Percentiles rank a stretch among this genome's conserved stretches.
Conservation (phyloP, 139 green algal species). For the Spirogloea muscicola region DNA sequence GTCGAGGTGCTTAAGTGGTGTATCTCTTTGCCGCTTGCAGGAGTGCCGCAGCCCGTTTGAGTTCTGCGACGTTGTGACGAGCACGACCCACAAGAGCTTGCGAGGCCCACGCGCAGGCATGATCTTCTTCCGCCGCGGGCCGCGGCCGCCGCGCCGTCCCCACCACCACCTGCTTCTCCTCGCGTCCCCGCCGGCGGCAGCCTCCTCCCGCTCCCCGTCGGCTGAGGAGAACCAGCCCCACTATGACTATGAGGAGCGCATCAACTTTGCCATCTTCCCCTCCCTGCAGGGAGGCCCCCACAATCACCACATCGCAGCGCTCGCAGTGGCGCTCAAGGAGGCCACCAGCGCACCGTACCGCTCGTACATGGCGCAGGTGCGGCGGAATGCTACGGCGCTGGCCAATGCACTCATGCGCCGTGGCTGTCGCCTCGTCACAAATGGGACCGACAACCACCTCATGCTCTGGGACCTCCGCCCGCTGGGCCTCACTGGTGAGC, state of each 20-base stretch:
- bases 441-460: conserved; percentile 83
- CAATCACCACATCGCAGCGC: conserved; percentile 86
- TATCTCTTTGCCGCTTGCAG: too few species aligned
- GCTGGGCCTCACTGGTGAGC: conserved; percentile 68
- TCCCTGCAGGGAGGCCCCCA: conserved; percentile 79
- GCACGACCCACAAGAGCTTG: conserved; percentile 86
- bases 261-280: conserved; percentile 85
- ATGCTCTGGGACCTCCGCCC: conserved; percentile 81
- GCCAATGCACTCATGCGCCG: conserved; percentile 56
- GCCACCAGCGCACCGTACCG: conserved; percentile 10
- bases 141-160: not conserved
- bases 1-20: too few species aligned
- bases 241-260: conserved; percentile 74
- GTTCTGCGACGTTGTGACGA: conserved; percentile 78
- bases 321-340: conserved; percentile 77
- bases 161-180: not conserved
- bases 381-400: conserved; percentile 66
- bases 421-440: conserved; percentile 78
- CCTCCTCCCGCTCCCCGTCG: not conserved
- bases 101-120: conserved; percentile 72
- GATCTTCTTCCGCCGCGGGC: conserved; percentile 74
- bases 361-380: conserved; percentile 60
- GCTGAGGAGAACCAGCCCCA: not conserved
- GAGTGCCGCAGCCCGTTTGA: conserved; percentile 73
- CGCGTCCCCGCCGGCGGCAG: not conserved